Conservation (phyloP, 768 basidiomycete genomes). For the Rubroboletus pulcherrimus region DNA sequence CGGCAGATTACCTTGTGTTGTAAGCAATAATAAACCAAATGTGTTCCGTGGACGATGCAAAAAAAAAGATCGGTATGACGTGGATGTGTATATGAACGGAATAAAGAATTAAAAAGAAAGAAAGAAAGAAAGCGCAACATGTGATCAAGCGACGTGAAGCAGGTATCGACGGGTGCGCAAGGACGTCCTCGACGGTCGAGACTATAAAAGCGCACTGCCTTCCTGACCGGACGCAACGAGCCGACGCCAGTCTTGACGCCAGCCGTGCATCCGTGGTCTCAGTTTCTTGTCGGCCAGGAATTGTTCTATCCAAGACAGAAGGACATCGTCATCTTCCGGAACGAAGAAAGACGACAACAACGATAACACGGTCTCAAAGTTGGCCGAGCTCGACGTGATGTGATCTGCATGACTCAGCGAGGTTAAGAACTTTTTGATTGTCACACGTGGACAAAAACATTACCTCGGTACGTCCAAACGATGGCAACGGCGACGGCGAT, state of each 20-base stretch:
- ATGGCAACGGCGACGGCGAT: constrained; percentile 82
- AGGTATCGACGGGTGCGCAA: neutral
- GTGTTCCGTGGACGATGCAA: constrained; percentile 16
- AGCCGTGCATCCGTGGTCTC: constrained; percentile 61
- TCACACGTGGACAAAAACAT: constrained; percentile 20
- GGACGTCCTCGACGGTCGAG: neutral
- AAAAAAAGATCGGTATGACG: constrained; percentile 12
- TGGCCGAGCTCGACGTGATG: constrained; percentile 72
- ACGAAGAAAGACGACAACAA: constrained; percentile 93
- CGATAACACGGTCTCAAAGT: constrained; percentile 89
- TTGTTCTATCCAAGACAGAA: constrained; percentile 77
- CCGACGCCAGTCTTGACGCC: constrained; percentile 78
- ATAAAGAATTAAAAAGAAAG: constrained; percentile 16
- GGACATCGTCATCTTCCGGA: constrained; percentile 80
- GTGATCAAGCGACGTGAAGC: constrained; percentile 5
- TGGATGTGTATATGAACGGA: constrained; percentile 21
- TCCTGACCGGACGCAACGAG: constrained; percentile 67
- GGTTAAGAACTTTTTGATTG: constrained; percentile 6
- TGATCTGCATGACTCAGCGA: constrained; percentile 51
- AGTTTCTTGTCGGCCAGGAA: constrained; percentile 61
- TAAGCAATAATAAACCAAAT: constrained; percentile 21
- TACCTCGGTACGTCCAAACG: constrained; percentile 88
- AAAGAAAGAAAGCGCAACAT: neutral
- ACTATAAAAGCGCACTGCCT: constrained; percentile 53
- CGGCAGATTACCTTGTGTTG: constrained; percentile 22